Conservation (phyloP, 805 yeast genomes). For the Teunomyces gatunensis region DNA sequence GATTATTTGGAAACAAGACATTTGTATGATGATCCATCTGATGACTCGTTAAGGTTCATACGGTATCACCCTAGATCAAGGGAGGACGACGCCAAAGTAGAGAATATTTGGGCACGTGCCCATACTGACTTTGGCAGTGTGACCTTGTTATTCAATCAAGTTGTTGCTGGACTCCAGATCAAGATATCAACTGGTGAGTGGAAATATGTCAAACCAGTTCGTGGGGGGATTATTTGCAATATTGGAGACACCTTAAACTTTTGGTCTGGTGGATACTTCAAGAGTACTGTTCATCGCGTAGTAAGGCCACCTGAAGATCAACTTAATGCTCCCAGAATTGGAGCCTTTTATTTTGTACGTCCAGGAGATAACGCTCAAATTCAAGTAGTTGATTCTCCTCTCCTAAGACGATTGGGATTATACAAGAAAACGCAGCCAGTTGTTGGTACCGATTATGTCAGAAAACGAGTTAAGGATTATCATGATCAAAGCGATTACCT, state of each 20-base stretch:
- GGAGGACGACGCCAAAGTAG: conserved; percentile 29
- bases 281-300: conserved; percentile 34
- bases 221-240: conserved; percentile 31
- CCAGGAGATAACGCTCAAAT: conserved; percentile 30
- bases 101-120: conserved; percentile 32
- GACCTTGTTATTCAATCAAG: conserved; percentile 33
- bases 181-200: conserved; percentile 26
- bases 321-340: conserved; percentile 27
- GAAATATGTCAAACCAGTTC: conserved; percentile 34
- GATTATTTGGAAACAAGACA: conserved; percentile 31
- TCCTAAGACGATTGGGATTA: conserved; percentile 27
- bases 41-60: conserved; percentile 34
- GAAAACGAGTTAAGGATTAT: conserved; percentile 27
- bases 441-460: conserved; percentile 28
- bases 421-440: conserved; percentile 23
- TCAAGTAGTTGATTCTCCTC: conserved; percentile 30
- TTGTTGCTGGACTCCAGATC: conserved; percentile 35
- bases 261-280: conserved; percentile 36
- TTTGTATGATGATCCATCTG: conserved; percentile 30
- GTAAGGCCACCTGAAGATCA: conserved; percentile 36
- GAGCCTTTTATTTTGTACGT: conserved; percentile 34
- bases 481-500: conserved; percentile 20
- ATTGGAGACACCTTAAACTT: conserved; percentile 35
- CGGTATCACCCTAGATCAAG: conserved; percentile 26
- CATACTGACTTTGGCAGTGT: conserved; percentile 39